phyloP scores from a whole-genome alignment of 352 stramenopile species.

The Globisporangium barbulae region DNA sequence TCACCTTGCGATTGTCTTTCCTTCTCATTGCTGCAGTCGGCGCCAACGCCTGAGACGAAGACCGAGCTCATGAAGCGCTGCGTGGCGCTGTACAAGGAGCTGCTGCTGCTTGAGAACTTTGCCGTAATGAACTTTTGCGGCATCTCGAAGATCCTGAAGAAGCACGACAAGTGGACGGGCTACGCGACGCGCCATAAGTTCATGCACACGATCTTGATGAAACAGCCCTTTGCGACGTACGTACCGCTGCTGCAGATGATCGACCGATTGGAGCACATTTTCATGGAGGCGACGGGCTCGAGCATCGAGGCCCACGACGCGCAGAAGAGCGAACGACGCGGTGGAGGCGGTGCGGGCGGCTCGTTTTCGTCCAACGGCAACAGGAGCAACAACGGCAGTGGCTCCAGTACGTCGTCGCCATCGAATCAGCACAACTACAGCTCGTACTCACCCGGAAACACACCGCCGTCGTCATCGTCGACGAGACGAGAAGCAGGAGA shows the following conservation, averaged over 20 bases:
- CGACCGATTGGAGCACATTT: conserved; percentile 83
- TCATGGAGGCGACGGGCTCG: conserved; percentile 83
- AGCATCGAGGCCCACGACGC: conserved; percentile 85
- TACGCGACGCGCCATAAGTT: conserved; percentile 90
- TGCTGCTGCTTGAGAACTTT: conserved; percentile 87
- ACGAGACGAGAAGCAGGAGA: background rate
- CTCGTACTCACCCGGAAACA: conserved; percentile 12
- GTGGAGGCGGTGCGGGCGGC: conserved; percentile 18
- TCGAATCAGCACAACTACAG: conserved; percentile 4
- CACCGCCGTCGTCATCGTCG: conserved; percentile 12
- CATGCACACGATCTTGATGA: conserved; percentile 88
- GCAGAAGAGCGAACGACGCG: conserved; percentile 44
- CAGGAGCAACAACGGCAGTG: background rate
- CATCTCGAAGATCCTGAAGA: conserved; percentile 90
- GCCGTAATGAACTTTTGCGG: conserved; percentile 89
- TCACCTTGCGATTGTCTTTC: background rate
- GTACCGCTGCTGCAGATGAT: conserved; percentile 85
- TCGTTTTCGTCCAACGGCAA: conserved; percentile 1
- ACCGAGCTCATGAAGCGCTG: conserved; percentile 80
- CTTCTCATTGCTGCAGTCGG: conserved; percentile 21
- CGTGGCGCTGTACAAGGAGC: conserved; percentile 83
- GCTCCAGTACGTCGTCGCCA: conserved; percentile 5
- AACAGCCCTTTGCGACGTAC: conserved; percentile 86
- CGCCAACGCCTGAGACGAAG: conserved; percentile 50
- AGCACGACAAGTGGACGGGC: conserved; percentile 90